These are phyloP conservation scores for Komagataella pastoris DNA, from an alignment of 805 yeast genomes.

Conservation along the genomic window DNA sequence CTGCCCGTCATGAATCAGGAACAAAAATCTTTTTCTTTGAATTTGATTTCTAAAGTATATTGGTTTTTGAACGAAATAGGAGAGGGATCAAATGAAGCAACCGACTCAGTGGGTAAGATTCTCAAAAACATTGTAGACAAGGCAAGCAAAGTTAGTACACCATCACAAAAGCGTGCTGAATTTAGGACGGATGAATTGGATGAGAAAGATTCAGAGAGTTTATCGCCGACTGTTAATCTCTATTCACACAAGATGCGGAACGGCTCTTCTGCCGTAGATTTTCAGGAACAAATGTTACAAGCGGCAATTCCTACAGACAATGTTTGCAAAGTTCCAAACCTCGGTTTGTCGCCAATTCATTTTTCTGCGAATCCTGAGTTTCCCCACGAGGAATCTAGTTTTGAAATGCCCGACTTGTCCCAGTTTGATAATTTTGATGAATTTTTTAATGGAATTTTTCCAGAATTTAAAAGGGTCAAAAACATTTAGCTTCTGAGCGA, in stretches of 20 bases:
- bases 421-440: constrained; percentile 41
- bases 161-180: neutral
- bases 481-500: neutral
- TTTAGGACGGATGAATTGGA: neutral
- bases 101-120: constrained; percentile 44
- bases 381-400: neutral
- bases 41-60: constrained; percentile 35
- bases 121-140: constrained; percentile 36
- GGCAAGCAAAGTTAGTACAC: constrained; percentile 13
- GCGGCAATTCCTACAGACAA: neutral
- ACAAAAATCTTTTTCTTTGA: constrained; percentile 28
- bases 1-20: constrained; percentile 22
- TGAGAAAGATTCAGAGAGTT: neutral
- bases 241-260: neutral
- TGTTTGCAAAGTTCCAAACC: neutral
- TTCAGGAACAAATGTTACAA: neutral
- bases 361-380: neutral
- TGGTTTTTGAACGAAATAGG: constrained; percentile 49
- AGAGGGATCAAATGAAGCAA: constrained; percentile 42
- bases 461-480: constrained; percentile 4
- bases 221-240: neutral
- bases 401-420: constrained; percentile 28
- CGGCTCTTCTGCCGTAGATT: neutral
- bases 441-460: constrained; percentile 35
- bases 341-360: neutral